Conservation (phyloP, 805 yeast species). For the Ogataea thermomethanolica region DNA sequence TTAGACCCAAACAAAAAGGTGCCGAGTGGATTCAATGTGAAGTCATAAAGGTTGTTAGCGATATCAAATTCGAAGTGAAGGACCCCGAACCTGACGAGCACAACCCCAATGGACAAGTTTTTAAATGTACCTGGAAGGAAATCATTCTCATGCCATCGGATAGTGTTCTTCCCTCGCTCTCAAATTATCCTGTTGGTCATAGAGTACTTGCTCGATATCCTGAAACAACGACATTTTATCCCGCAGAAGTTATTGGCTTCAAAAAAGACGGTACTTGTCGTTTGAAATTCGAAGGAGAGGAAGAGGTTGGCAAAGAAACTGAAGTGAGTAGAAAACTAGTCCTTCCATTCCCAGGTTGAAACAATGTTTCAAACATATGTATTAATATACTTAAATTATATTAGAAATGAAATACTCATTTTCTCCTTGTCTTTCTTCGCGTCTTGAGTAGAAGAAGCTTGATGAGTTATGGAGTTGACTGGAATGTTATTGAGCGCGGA, state of each 20-base stretch:
- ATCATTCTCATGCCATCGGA: slow-evolving; percentile 64
- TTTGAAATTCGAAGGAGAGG: slow-evolving; percentile 92
- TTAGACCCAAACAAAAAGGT: slow-evolving; percentile 65
- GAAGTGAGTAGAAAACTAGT: slow-evolving; percentile 86
- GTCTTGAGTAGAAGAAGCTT: neutral
- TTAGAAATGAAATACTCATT: slow-evolving; percentile 27
- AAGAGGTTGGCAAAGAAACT: slow-evolving; percentile 92
- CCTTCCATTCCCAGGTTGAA: slow-evolving; percentile 56
- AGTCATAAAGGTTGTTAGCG: slow-evolving; percentile 57
- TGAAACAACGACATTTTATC: slow-evolving; percentile 94
- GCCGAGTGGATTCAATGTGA: slow-evolving; percentile 96
- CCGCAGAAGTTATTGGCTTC: slow-evolving; percentile 84
- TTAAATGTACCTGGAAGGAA: slow-evolving; percentile 80
- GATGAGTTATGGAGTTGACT: slow-evolving; percentile 7
- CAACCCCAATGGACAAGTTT: slow-evolving; percentile 82
- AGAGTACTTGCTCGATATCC: slow-evolving; percentile 92
- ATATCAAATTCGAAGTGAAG: slow-evolving; percentile 71
- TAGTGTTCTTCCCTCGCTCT: slow-evolving; percentile 30
- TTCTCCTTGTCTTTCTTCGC: slow-evolving; percentile 18
- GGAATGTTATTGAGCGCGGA: slow-evolving; percentile 1
- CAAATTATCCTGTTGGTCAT: slow-evolving; percentile 67
- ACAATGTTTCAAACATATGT: neutral
- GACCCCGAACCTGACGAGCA: slow-evolving; percentile 98
- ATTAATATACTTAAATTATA: slow-evolving; percentile 6
- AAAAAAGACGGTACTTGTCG: slow-evolving; percentile 74